Evolutionary conservation across 75 land plant genomes (phyloP).

Genomic region (Selaginella moellendorffii): DNA sequence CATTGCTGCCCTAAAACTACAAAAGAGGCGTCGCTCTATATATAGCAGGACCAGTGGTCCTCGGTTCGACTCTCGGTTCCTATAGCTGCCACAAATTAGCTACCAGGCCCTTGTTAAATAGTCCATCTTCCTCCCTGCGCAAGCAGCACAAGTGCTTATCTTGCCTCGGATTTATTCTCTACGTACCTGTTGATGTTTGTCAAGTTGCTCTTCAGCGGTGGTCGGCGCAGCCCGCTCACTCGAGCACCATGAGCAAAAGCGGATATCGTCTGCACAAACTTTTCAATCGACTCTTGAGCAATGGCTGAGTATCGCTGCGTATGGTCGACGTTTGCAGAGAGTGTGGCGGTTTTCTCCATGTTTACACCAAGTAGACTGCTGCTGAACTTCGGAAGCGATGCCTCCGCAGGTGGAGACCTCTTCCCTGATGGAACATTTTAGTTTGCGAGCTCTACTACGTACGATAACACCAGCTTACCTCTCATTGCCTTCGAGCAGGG

Average conservation of each 20-base stretch:
- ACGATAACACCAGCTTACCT: background rate
- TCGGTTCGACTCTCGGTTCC: too few relatives aligned
- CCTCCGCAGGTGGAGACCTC: slow-evolving; percentile 21
- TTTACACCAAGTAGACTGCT: slow-evolving; percentile 18
- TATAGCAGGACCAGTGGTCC: too few relatives aligned
- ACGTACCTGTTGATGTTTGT: background rate
- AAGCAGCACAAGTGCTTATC: too few relatives aligned
- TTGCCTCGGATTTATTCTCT: too few relatives aligned
- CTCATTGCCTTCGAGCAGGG: background rate
- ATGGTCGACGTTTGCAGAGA: slow-evolving; percentile 54
- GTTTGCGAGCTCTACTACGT: too few relatives aligned
- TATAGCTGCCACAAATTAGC: too few relatives aligned
- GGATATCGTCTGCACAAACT: slow-evolving; percentile 46
- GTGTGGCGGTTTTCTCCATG: slow-evolving; percentile 22
- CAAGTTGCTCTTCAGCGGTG: slow-evolving; percentile 33
- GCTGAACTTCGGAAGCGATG: slow-evolving; percentile 22
- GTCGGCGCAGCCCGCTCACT: slow-evolving; percentile 86
- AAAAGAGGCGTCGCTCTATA: too few relatives aligned
- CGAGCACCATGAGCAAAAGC: slow-evolving; percentile 64
- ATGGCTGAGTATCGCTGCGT: slow-evolving; percentile 46
- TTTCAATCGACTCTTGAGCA: slow-evolving; percentile 74
- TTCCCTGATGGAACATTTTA: too few relatives aligned
- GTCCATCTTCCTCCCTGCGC: too few relatives aligned
- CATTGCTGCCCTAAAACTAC: too few relatives aligned
- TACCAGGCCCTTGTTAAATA: too few relatives aligned